phyloP scores from a whole-genome alignment of 2,329 filamentous ascomycete species.

The Chaetomiaceae sp. region DNA sequence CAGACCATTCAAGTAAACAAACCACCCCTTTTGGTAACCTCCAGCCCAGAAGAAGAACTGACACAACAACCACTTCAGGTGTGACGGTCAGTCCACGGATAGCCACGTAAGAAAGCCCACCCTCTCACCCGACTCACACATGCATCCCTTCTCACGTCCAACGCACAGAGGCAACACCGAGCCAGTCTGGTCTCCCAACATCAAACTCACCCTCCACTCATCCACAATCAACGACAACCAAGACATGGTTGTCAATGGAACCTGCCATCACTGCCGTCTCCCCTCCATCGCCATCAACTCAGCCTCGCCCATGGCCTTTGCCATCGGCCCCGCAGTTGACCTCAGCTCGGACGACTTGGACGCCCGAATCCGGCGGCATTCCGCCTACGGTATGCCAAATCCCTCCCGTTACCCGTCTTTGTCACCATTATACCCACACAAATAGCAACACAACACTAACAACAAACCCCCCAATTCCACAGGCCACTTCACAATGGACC shows the following conservation, averaged over 20 bases:
- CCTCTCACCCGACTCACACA: too few species aligned
- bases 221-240: constrained; percentile 13
- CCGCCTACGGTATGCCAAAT: constrained; percentile 19
- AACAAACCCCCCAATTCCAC: background rate
- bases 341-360: constrained; percentile 19
- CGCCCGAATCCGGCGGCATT: constrained; percentile 23
- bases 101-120: constrained; percentile 11
- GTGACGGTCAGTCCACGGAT: constrained; percentile 24
- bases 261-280: constrained; percentile 24
- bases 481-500: constrained; percentile 22
- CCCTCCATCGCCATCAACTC: background rate
- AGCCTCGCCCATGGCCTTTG: constrained; percentile 25
- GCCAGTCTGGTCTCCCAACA: constrained; percentile 16
- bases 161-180: constrained; percentile 21
- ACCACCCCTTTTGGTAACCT: too few species aligned
- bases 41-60: too few species aligned
- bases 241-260: constrained; percentile 23
- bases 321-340: constrained; percentile 20
- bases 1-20: constrained; percentile 15
- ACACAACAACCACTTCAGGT: background rate
- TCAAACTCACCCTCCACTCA: constrained; percentile 18
- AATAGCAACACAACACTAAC: background rate
- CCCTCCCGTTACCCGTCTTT: background rate
- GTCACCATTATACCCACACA: too few species aligned
- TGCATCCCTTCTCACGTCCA: background rate